A percentile compares a stretch with the other conserved stretches of the same genome.
phyloP scores from a whole-genome alignment of 2,329 filamentous ascomycete genomes.

The Cladosporium sp. region DNA sequence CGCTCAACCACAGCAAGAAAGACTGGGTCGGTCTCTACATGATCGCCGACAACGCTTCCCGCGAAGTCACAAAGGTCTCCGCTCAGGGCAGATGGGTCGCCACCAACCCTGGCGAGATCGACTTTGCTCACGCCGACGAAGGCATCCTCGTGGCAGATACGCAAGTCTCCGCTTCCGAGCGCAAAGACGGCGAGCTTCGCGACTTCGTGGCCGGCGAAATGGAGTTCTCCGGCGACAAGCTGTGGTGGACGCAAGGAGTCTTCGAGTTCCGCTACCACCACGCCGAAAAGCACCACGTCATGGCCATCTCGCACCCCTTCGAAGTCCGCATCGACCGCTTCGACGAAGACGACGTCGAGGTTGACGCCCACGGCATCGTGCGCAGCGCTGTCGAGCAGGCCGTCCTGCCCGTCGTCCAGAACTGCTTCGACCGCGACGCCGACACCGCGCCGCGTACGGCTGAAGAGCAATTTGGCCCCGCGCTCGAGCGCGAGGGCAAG shows the following conservation, averaged over 20 bases:
- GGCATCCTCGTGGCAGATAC: conserved; percentile 73
- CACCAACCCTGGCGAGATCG: conserved; percentile 73
- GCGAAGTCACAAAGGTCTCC: conserved; percentile 78
- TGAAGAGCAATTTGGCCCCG: conserved; percentile 79
- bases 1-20: conserved; percentile 79
- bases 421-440: conserved; percentile 89
- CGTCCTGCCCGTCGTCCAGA: conserved; percentile 79
- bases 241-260: conserved; percentile 95
- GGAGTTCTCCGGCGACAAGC: conserved; percentile 84
- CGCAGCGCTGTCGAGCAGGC: conserved; percentile 72
- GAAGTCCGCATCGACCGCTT: conserved; percentile 83
- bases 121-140: conserved; percentile 70
- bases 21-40: conserved; percentile 98
- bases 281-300: conserved; percentile 85
- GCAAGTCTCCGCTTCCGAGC: conserved; percentile 48
- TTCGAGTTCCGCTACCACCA: conserved; percentile 99
- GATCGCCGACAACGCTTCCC: conserved; percentile 87
- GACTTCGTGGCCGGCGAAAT: conserved; percentile 77
- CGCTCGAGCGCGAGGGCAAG: conserved; percentile 84
- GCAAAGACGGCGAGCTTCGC: conserved; percentile 51
- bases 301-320: conserved; percentile 91
- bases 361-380: conserved; percentile 61
- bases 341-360: conserved; percentile 60
- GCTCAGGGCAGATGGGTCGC: conserved; percentile 89
- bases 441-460: conserved; percentile 81